A percentile compares a stretch with the other conserved stretches of the same genome.
Conservation (phyloP, 1,284 basidiomycete species). For the Ceratobasidium sp. region DNA sequence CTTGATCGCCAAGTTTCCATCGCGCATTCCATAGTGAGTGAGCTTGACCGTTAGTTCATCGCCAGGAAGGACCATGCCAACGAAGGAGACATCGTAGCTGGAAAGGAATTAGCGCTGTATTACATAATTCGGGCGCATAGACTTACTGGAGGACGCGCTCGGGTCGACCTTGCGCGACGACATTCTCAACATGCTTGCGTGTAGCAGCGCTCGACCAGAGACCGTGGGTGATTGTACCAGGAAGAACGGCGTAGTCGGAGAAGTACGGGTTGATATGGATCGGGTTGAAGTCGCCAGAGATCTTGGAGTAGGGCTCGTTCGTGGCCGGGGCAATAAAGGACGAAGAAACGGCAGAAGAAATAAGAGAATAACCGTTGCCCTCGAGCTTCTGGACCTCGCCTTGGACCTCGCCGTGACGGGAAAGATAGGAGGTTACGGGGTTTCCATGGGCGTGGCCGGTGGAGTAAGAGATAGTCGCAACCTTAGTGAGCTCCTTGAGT, state of each 20-base stretch:
- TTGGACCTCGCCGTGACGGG: conserved; percentile 84
- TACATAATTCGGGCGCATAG: conserved; percentile 21
- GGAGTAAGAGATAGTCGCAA: conserved; percentile 86
- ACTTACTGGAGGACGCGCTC: conserved; percentile 86
- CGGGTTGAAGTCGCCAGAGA: conserved; percentile 95
- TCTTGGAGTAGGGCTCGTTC: conserved; percentile 85
- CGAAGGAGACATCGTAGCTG: conserved; percentile 90
- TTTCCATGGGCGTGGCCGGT: conserved; percentile 90
- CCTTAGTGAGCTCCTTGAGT: conserved; percentile 84
- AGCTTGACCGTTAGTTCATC: conserved; percentile 89
- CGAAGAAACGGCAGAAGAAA: conserved; percentile 61
- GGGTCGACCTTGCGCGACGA: conserved; percentile 91
- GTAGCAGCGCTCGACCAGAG: conserved; percentile 97
- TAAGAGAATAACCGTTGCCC: conserved; percentile 85
- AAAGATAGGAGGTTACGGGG: conserved; percentile 91
- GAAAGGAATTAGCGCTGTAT: conserved; percentile 37
- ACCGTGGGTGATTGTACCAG: conserved; percentile 97
- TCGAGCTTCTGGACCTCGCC: conserved; percentile 80
- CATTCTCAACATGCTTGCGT: conserved; percentile 89
- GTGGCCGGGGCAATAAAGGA: conserved; percentile 57
- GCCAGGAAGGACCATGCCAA: conserved; percentile 97
- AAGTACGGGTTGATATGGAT: conserved; percentile 99
- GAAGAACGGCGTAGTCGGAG: conserved; percentile 90
- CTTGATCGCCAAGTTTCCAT: conserved; percentile 91
- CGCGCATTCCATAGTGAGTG: conserved; percentile 88